Evolutionary conservation across 106 monocot genomes (phyloP), one percentile per base, ranked within the genome.

Genomic region (Gastrodia elata): DNA sequence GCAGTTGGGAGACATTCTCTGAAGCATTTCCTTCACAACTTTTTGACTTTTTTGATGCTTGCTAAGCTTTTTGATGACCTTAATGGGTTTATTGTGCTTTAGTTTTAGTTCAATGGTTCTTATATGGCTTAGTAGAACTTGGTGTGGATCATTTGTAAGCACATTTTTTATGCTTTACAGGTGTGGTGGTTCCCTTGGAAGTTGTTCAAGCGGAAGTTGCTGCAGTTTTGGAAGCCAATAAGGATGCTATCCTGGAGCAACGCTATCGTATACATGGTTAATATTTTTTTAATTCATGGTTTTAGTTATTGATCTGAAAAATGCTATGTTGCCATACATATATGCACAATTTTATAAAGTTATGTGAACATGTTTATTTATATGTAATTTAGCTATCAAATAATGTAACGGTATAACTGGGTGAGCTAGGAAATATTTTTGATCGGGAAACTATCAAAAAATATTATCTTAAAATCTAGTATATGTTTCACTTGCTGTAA

Each of bases 181-280:
- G 98, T 14, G 87, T 93, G 9, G 88, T 83, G 70, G 93, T 98
- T 68, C 87, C 93, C 71, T n/a, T 82, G 39, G 98, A 98, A 85
- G 93, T 93, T 79, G 91, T 93, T 68, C 76, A 81, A 48, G 77
- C 87, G 68, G 61, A 82, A 41, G 83, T 93, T 38, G 69, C 70
- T 67, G 69, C 35, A 41, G 83, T 97, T 70, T 43, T 97, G 22
- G 68, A 90, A 41, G 88, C 85, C 74, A 98, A 98, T 58, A 84
- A 83, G 88, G 68, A 78, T 40, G 76, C 82, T 41, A 87, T 98
- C 46, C 40, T 93, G 79, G 93, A 98, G 34, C 85, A 87, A 79
- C 88, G 93, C 0, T 93, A 93, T 61, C 82, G 69, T 68, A 88
- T 92, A 78, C 92, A 96, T 87, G 89, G 96, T 92, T 13, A 73